Evolutionary conservation across 225 moss, liverwort and hornwort genomes (phyloP).

Genomic region (Physcomitrium patens): DNA sequence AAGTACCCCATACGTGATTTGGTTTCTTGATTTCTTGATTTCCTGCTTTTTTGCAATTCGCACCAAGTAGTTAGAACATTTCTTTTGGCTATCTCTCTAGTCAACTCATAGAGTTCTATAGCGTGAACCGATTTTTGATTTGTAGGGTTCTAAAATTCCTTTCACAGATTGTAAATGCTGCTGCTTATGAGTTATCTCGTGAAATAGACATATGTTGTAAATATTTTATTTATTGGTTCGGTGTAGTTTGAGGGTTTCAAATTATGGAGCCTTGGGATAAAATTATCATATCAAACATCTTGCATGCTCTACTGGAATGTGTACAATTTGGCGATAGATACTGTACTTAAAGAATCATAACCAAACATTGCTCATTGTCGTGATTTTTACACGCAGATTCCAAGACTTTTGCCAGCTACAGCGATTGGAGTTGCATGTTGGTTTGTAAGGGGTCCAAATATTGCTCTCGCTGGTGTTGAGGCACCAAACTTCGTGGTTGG

Average conservation of each 20-base stretch:
- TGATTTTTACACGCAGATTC: constrained; percentile 34
- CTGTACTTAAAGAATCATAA: background rate
- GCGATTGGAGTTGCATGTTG: constrained; percentile 58
- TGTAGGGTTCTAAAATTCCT: constrained; percentile 16
- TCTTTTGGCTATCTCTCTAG: background rate
- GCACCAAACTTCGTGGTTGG: constrained; percentile 50
- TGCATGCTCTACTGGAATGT: background rate
- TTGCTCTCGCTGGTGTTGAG: constrained; percentile 67
- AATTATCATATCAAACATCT: background rate
- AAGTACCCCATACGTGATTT: background rate
- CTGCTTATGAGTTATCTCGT: background rate
- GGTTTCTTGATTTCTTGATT: background rate
- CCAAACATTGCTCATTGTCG: background rate
- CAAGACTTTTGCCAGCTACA: constrained; percentile 51
- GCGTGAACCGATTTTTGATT: background rate
- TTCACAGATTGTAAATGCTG: background rate
- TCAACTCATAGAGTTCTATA: background rate
- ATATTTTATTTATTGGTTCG: background rate
- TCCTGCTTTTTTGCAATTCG: background rate
- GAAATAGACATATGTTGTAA: background rate
- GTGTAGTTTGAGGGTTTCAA: background rate
- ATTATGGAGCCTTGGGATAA: background rate
- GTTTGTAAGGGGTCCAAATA: constrained; percentile 48
- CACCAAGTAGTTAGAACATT: background rate
- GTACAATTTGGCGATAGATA: background rate